Percentiles rank a stretch among this genome's conserved stretches.
Conservation (phyloP, 306 rosid genomes). For the Mucuna pruriens region DNA sequence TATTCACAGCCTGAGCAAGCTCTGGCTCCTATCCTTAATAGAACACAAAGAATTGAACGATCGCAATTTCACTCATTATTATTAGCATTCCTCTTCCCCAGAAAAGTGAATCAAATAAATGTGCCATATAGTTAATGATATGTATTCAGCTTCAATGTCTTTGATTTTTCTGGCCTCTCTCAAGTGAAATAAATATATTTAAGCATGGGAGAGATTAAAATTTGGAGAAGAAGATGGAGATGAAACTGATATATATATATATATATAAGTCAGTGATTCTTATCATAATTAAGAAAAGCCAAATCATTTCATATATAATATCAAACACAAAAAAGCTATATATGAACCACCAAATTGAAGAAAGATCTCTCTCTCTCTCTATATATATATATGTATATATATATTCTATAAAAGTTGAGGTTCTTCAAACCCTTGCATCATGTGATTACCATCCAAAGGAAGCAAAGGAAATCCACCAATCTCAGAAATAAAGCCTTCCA, state of each 20-base stretch:
- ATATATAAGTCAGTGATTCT: background rate
- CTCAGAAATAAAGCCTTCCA: conserved; percentile 79
- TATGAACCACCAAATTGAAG: background rate
- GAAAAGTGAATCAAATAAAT: background rate
- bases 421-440: conserved; percentile 62
- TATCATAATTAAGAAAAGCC: conserved; percentile 15
- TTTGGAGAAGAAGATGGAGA: background rate
- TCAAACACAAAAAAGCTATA: conserved; percentile 9
- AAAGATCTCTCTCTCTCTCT: too few relatives aligned
- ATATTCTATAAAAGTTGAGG: conserved; percentile 50
- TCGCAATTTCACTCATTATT: background rate
- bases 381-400: background rate
- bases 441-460: conserved; percentile 57
- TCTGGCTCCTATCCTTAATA: background rate
- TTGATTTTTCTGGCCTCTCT: background rate
- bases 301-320: conserved; percentile 34
- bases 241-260: conserved; percentile 23
- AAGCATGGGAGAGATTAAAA: background rate
- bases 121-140: background rate
- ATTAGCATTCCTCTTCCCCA: background rate
- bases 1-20: background rate
- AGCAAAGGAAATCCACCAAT: conserved; percentile 61
- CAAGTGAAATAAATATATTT: background rate
- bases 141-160: background rate
- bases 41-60: background rate